Evolutionary conservation across 108 stramenopile species (phyloP), one percentile per base, ranked within the genome.

Genomic region (Cyclostephanos tholiformis): DNA sequence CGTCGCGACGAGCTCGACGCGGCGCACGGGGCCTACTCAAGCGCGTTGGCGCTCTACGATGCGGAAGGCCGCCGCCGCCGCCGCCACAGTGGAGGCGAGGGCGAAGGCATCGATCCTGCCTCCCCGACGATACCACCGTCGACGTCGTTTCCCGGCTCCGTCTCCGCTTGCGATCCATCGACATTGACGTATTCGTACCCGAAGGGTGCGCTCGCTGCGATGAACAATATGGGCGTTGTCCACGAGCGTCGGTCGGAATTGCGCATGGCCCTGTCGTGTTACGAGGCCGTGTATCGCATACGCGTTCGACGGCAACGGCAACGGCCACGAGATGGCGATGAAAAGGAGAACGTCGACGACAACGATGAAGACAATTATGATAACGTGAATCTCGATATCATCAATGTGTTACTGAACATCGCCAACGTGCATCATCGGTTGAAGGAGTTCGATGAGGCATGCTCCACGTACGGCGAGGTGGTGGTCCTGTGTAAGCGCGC

Each of bases 1-100:
- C 44, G 75, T 38, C 53, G 75, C 39, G 75, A 76, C 55, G 75
- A 76, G 56, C 43, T 76, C 20, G 75, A 76, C 63, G 67, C 67
- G 1, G 75, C 75, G 0, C 30, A 63, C 16, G 69, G 69, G 55
- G 75, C 75, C 9, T 69, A 63, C 59, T 76, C 75, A 20, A 76
- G 62, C 25, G 75, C 63, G 13, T 76, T 39, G 46, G 68, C 75
- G 19, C 49, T 76, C 17, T 63, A 76, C 53, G 46, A 53, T 20
- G 14, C 2, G 20, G 25, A 53, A 6, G 17, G 52, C 11, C 49
- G 14, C 25, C 29, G 43, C 26, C n/a, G n/a, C n/a, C n/a, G n/a
- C n/a, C n/a, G n/a, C n/a, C n/a, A n/a, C n/a, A n/a, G n/a, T n/a
- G n/a, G n/a, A n/a, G n/a, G n/a, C n/a, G n/a, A n/a, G n/a, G n/a